A percentile compares a stretch with the other conserved stretches of the same genome.
phyloP scores from a whole-genome alignment of 1,284 basidiomycete species.

The Pulveroboletus sp. region DNA sequence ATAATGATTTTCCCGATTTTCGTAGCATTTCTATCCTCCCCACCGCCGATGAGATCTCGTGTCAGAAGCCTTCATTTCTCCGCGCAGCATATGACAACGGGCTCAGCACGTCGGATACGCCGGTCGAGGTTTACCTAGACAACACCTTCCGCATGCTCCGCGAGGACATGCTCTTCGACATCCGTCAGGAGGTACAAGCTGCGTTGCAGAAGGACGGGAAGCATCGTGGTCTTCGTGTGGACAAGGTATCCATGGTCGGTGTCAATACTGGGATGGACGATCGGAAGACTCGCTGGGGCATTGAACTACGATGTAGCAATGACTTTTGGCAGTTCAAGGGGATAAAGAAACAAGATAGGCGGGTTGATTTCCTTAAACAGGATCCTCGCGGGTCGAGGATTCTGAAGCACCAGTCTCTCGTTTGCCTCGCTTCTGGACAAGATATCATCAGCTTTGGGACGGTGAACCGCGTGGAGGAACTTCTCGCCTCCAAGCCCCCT shows the following conservation, averaged over 20 bases:
- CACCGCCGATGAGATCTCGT: slow-evolving; percentile 56
- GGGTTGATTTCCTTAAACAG: slow-evolving; percentile 40
- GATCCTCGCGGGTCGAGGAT: slow-evolving; percentile 41
- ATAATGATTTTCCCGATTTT: slow-evolving; percentile 62
- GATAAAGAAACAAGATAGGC: slow-evolving; percentile 24
- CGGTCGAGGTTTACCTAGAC: slow-evolving; percentile 52
- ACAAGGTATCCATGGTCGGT: slow-evolving; percentile 40
- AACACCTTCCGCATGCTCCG: slow-evolving; percentile 64
- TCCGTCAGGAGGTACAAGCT: slow-evolving; percentile 56
- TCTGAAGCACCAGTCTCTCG: slow-evolving; percentile 52
- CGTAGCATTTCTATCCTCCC: slow-evolving; percentile 59
- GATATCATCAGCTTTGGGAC: slow-evolving; percentile 54
- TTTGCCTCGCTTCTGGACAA: slow-evolving; percentile 50
- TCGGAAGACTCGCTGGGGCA: slow-evolving; percentile 48
- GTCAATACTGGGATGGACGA: slow-evolving; percentile 40
- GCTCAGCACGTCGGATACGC: slow-evolving; percentile 36
- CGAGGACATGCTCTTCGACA: slow-evolving; percentile 66
- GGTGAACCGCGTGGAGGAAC: slow-evolving; percentile 54
- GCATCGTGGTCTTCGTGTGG: slow-evolving; percentile 43
- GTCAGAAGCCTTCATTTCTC: slow-evolving; percentile 32
- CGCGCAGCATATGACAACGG: slow-evolving; percentile 41
- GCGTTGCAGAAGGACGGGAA: slow-evolving; percentile 43
- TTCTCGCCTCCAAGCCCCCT: slow-evolving; percentile 48
- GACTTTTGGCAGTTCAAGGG: slow-evolving; percentile 45
- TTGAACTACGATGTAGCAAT: slow-evolving; percentile 43